These are phyloP conservation scores for Leccinum holopus DNA, from an alignment of 1,284 basidiomycete species.

Conservation along the genomic window DNA sequence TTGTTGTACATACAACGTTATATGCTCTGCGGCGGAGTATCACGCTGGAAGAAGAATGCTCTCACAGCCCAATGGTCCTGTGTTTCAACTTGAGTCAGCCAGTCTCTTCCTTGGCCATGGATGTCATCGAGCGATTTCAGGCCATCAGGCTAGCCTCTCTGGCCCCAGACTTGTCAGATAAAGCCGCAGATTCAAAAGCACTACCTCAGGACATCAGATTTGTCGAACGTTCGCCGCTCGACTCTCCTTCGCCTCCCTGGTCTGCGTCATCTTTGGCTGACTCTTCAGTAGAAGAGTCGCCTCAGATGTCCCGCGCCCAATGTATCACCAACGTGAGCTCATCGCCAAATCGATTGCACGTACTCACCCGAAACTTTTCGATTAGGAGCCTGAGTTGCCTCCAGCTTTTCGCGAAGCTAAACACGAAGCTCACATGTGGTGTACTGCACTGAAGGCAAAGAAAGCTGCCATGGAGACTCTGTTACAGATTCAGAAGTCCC, in stretches of 20 bases:
- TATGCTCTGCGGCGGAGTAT: too few species aligned
- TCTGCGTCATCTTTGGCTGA: background rate
- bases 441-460: background rate
- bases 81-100: too few species aligned
- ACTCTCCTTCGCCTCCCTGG: background rate
- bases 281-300: background rate
- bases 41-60: too few species aligned
- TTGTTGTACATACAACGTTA: too few species aligned
- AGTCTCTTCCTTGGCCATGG: background rate
- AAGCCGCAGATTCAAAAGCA: background rate
- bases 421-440: background rate
- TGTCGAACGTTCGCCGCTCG: background rate
- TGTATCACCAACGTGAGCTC: background rate
- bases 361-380: background rate
- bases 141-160: background rate
- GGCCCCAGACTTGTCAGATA: background rate
- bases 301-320: too few species aligned
- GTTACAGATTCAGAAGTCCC: background rate
- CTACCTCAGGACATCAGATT: background rate
- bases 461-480: background rate
- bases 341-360: background rate
- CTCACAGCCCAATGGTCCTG: too few species aligned
- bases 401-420: background rate
- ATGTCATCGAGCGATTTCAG: background rate
- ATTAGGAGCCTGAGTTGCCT: background rate